phyloP scores from a whole-genome alignment of 768 basidiomycete genomes.

The Mycena latifolia region DNA sequence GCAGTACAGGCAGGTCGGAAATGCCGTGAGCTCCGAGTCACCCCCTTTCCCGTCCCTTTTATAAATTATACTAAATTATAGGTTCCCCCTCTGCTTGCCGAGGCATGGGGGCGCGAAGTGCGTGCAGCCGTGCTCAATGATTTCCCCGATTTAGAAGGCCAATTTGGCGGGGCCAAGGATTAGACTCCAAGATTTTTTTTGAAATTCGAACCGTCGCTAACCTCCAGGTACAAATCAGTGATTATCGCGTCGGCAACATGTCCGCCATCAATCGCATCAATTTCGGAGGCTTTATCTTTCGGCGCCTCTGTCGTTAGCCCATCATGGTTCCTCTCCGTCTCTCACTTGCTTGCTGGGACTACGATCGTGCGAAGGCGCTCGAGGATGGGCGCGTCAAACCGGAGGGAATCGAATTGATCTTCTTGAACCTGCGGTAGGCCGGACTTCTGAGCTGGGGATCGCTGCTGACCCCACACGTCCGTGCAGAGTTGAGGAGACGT shows the following conservation, averaged over 20 bases:
- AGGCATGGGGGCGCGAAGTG: not conserved
- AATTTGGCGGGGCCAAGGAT: too few species aligned
- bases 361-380: constrained; percentile 36
- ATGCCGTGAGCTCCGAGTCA: constrained; percentile 4
- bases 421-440: constrained; percentile 32
- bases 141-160: not conserved
- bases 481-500: constrained; percentile 34
- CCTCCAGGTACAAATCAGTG: too few species aligned
- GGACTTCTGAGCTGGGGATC: too few species aligned
- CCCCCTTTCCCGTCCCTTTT: not conserved
- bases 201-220: too few species aligned
- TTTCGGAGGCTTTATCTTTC: too few species aligned
- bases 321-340: constrained; percentile 36
- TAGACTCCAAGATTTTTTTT: too few species aligned
- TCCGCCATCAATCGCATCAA: too few species aligned
- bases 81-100: constrained; percentile 6
- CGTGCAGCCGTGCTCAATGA: not conserved
- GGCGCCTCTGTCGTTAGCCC: too few species aligned
- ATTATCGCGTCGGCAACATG: too few species aligned
- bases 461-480: not conserved
- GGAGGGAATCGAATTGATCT: constrained; percentile 37
- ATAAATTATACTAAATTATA: not conserved
- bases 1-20: constrained; percentile 7
- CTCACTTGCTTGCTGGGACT: constrained; percentile 37
- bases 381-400: constrained; percentile 37